Base-by-base conservation (phyloP, 2,329 filamentous ascomycete species). In the Zymoseptoria ardabiliae region DNA sequence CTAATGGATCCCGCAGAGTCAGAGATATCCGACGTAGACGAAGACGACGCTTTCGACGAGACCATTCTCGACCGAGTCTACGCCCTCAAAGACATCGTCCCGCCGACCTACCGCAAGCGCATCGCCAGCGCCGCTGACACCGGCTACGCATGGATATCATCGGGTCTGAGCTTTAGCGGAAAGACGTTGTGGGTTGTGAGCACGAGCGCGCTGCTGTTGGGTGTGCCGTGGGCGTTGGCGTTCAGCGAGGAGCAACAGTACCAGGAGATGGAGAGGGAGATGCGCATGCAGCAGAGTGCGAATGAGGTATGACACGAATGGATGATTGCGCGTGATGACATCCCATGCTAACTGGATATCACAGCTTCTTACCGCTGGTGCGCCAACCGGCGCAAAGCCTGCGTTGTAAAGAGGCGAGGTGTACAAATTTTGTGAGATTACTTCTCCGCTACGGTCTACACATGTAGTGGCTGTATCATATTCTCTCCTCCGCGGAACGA, bases 171-270 rank as follows among this genome's bases (percentile, higher is more conserved):
- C 61, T 89, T 95, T 74, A 84, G 88, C 69, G 92, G 93, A 69
- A 94, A 93, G 80, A 85, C 89, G 58, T 81, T 96, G 68, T 99
- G 91, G 91, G 86, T 97, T 58, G 79, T 99, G 60, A 91, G 87
- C 77, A 96, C 92, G 65, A 92, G 88, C 63, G 91, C 90, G 61
- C 83, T 99, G 72, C 80, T 99, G 73, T 79, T 97, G 65, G 92
- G 91, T 69, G 91, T 97, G 55, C 94, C 94, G 58, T 97, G 91
- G 82, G 92, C 91, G 60, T 81, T 99, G 68, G 93, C 91, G 60
- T 93, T 91, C 74, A 87, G 89, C 65, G 94, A 99, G 81, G 94
- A 99, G 81, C 91, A 97, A 82, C 90, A 96, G 81, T 86, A 96
- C 74, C 82, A 93, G 66, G 93, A 96, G 81, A 95, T 97, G 91